Conservation (phyloP, 768 basidiomycete genomes). For the Lactarius tabidus region DNA sequence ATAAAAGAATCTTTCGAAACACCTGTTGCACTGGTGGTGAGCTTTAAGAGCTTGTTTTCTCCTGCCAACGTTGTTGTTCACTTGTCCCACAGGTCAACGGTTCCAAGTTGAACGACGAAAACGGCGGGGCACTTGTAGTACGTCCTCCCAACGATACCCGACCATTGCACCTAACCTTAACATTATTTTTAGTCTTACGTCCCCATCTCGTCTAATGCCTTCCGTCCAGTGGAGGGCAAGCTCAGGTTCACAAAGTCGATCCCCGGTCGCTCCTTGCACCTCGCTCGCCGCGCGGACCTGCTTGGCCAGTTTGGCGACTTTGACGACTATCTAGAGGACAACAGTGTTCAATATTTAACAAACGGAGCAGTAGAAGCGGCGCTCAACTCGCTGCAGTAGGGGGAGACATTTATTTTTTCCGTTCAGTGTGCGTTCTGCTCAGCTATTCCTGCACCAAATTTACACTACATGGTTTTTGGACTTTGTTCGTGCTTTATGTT, state of each 20-base stretch:
- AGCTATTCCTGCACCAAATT: background rate
- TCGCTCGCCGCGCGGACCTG: slow-evolving; percentile 47
- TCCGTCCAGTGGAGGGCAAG: background rate
- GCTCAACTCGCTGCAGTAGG: background rate
- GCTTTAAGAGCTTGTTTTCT: slow-evolving; percentile 32
- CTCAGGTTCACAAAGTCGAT: slow-evolving; percentile 21
- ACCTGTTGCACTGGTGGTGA: slow-evolving; percentile 67
- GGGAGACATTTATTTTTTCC: background rate
- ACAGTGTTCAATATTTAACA: slow-evolving; percentile 47
- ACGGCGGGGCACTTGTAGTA: slow-evolving; percentile 16
- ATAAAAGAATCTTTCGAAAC: slow-evolving; percentile 51
- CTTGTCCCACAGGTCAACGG: slow-evolving; percentile 45
- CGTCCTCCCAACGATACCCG: background rate
- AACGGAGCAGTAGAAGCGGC: slow-evolving; percentile 31
- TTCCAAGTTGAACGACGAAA: slow-evolving; percentile 10
- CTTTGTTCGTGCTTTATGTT: background rate
- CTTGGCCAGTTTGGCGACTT: slow-evolving; percentile 71
- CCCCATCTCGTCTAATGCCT: background rate
- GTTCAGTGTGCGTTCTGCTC: background rate
- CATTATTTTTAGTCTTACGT: slow-evolving; percentile 7
- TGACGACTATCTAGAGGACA: slow-evolving; percentile 79
- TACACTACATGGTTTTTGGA: background rate
- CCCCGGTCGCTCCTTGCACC: slow-evolving; percentile 44
- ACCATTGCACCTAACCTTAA: background rate
- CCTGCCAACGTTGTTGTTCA: slow-evolving; percentile 34